Base-by-base conservation (phyloP, 768 basidiomycete species). In the Russula ochroleuca region DNA sequence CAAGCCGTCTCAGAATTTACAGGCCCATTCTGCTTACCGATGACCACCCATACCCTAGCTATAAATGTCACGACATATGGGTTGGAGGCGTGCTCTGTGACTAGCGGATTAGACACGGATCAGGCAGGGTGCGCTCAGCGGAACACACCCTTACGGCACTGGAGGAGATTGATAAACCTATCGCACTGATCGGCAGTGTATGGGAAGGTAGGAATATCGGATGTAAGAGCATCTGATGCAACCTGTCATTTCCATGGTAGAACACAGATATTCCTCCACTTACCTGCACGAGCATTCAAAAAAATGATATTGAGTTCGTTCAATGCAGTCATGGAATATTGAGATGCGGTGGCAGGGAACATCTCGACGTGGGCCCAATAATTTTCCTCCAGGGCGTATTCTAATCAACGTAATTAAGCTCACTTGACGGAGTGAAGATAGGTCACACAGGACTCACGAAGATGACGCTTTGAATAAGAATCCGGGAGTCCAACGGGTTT, bases 301-400 rank as follows among this genome's bases (percentile, higher is more conserved):
- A 65, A 33, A 0, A 57, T 35, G 25, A 45, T 14, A 3, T 23
- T 25, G 7, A 65, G 54, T 14, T 64, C 63, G 6, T 61, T 56
- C 33, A 64, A 45, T 3, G 64, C 64, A 5, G 10, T 17, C 8
- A 13, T 9, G 37, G 59, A n/a, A 45, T 65, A 57, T 28, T 38
- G 40, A 1, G 41, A 37, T 0, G 54, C 59, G 9, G 54, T 41
- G 13, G 41, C 48, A 10, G 59, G 64, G 49, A 65, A 65, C 59
- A 65, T 50, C 15, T 51, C 64, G 5, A 65, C 54, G 10, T 65
- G 64, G 8, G 14, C 41, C 64, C 59, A 65, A 25, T 65, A 65
- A 23, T 65, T 65, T 25, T 65, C 64, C n/a, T 65, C 54, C 40
- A 65, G 19, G 17, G 41, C 9, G 38, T 56, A 43, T 38, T 57